Evolutionary conservation across 1,139 yeast genomes (phyloP), one percentile per base, ranked within the genome.

Genomic region (Pichiaceae sp.): DNA sequence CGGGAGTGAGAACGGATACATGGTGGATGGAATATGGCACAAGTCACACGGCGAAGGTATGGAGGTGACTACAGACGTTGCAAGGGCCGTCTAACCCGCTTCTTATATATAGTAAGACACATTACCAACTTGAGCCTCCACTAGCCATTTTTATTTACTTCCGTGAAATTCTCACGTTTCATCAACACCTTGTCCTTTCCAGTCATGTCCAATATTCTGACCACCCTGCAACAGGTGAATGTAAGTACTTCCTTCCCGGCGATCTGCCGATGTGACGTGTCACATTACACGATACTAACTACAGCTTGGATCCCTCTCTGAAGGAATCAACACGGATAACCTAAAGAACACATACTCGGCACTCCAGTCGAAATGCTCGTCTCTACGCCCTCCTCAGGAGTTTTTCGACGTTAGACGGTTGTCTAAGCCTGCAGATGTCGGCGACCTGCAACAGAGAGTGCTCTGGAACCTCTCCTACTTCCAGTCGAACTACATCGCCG

Each of bases 361-460:
- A 4, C 48, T 84, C 31, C 87, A 80, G 56, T 54, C 69, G 32
- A 75, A 81, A 42, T 68, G 87, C 44, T 66, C 94, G 39, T 77
- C 84, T 54, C 63, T 91, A 47, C 79, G 83, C 57, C 84, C 96
- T 31, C 87, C 94, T 32, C 94, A 85, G 59, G 97, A 91, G 59
- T 91, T 91, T 57, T 85, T 91, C 53, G 97, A 91, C 58, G 64
- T 84, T 53, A 83, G 91, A 62, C 79, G 95, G 57, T 60, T 91
- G 44, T 82, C 95, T 34, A 87, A 86, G 59, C 98, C 99, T 17
- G 76, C 74, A 39, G 89, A 87, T 60, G 81, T 87, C 62, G 79
- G 84, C 34, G 98, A 93, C 48, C 69, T 84, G 37, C 98, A 93
- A 64, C 75, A 85, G 51, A 76, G 98, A 58, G 85, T 89, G 34